Evolutionary conservation across 1,139 yeast species (phyloP), one percentile per base, ranked within the genome.

Genomic region (Geotrichum restrictum): DNA sequence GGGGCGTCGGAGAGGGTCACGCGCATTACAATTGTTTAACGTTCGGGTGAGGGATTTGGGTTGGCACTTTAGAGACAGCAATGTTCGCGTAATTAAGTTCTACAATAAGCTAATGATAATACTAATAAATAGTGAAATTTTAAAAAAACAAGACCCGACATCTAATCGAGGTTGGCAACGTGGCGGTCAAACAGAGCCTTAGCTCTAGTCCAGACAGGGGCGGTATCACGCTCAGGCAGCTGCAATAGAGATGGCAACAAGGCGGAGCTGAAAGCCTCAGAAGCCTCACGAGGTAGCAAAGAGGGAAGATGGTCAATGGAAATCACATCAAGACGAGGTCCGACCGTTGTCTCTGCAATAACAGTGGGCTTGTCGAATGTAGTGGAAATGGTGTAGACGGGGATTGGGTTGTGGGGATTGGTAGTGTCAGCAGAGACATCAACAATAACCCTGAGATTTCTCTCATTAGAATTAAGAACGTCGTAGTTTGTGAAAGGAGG

Each of bases 371-470:
- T 81, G 60, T 81, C 80, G 74, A 93, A 93, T 13, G 85, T 91
- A 32, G 98, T 93, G 54, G 96, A 95, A 61, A 88, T 77, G 33
- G 81, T 76, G 72, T 93, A 94, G 54, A 93, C 93, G 59, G 98
- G 98, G 58, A 93, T 81, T 57, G 98, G 98, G 74, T 93, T 93
- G 76, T 89, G 94, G 56, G 98, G 98, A 71, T 93, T 94, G 53
- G 98, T 93, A 49, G 98, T 93, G 73, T 94, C 98, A 55, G 98
- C 98, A 54, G 96, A 88, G 54, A 93, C 98, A 70, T 93, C 98
- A 50, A 93, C 97, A 59, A 94, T 88, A 19, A 94, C 88, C 69
- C 93, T 83, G 67, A 93, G 80, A 61, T 79, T 83, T 80, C 98
- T 87, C 51, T 68, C 62, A 56, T 73, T 72, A 54, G 70, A 72